Evolutionary conservation across 805 yeast species (phyloP), one percentile per base, ranked within the genome.

Genomic region (Kodamaea leandrae): DNA sequence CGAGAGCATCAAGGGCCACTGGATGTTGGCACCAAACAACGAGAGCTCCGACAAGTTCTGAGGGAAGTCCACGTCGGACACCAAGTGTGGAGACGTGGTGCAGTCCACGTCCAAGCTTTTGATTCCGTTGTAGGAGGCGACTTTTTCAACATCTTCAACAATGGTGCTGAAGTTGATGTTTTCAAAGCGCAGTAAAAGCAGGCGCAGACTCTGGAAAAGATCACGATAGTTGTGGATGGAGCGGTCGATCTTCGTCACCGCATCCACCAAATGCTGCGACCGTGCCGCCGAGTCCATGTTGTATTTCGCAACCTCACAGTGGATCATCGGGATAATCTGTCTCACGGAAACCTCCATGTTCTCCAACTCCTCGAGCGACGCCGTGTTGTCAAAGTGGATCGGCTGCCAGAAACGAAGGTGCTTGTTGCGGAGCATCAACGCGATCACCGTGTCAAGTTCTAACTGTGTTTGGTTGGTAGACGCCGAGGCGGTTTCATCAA

Each of bases 381-480:
- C 20, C 10, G 10, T 6, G 21, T 16, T 7, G 21, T 30, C 6
- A 4, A 30, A 9, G 18, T 8, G 17, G 12, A 30, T 16, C 4
- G 20, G 33, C 5, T 15, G 13, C 4, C 4, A 4, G 33, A 17
- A 30, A 9, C 33, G n/a, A 21, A 30, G 33, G 21, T 7, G 16
- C 17, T 30, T 30, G 33, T 30, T 30, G 13, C 33, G 33, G 20
- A 30, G 33, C 33, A 30, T 30, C 20, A 30, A 18, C 4, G 13
- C 4, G 13, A 30, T 20, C 4, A 30, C 17, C 6, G 33, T 30
- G 13, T 30, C 21, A 13, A 27, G 15, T 6, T 10, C 28, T 14
- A 25, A 25, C 28, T 25, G 28, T 27, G 17, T 10, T 27, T n/a
- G 4, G 24, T 21, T n/a, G n/a, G n/a, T n/a, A n/a, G n/a, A n/a